Base-by-base conservation (phyloP, 2,329 filamentous ascomycete species). In the Trichoderma sp. region DNA sequence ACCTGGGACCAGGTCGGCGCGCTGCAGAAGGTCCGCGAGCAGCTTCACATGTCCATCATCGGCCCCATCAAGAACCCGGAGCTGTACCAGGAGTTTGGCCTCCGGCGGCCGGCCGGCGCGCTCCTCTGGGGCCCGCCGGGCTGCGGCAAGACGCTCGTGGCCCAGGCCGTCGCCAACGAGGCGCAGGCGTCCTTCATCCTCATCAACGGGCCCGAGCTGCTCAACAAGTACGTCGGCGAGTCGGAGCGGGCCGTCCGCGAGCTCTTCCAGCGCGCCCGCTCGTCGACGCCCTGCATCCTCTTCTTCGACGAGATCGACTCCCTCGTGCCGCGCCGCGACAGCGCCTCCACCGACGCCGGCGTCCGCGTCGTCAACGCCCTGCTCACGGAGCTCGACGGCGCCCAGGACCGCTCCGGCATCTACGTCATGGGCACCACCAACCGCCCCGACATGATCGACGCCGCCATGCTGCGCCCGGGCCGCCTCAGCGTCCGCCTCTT, bases 261-360 rank as follows among this genome's bases (percentile, higher is more conserved):
- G 75, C 90, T 98, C 0, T 99, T 99, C 77, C 87, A 89, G 68
- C 89, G 94, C 17, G 95, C 95, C 0, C 87, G 93, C 59, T 90
- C 90, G 0, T 94, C 90, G 7, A 85, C 93, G 0, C 95, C 95
- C 0, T 98, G 94, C 74, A 92, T 99, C 63, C 89, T 99, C 66
- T 98, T 99, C 84, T 98, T 99, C 74, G 95, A 99, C 75, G 95
- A 99, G 78, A 85, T 99, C 60, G 95, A 99, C 77, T 94, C 95
- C 0, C 82, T 99, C 3, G 93, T 95, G 0, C 93, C 94, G 0
- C 88, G 88, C 59, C 88, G 95, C 63, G 92, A 94, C 73, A 90
- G 90, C 63, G 83, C 84, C 1, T 85, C 91, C 2, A 91, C 89
- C 2, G 94, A 98, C 75, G 90, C 92, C 6, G 92, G 90, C 54